Percentiles rank a stretch among this genome's conserved stretches.
Evolutionary conservation across 352 stramenopile genomes (phyloP).

Genomic region (Pythium rishiriense): DNA sequence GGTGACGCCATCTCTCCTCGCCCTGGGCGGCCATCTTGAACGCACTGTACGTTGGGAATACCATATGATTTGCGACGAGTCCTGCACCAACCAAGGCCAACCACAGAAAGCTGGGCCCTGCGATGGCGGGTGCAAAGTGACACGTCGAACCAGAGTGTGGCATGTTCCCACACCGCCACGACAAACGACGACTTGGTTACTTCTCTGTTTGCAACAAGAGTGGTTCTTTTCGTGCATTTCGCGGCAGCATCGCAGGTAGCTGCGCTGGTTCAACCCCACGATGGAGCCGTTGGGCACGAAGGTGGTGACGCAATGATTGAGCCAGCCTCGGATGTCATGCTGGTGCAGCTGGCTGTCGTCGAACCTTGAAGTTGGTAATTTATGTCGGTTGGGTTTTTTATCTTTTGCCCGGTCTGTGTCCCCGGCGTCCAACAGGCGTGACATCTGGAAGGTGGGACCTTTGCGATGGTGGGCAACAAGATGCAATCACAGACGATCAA

Average conservation of each 20-base stretch:
- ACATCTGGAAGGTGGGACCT: conserved; percentile 23
- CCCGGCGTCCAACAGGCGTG: conserved; percentile 18
- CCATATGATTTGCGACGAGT: not conserved
- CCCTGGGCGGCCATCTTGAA: not conserved
- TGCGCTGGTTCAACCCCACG: not conserved
- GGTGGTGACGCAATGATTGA: not conserved
- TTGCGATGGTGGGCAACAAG: not conserved
- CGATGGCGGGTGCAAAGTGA: not conserved
- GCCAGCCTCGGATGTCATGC: not conserved
- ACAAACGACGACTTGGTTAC: not conserved
- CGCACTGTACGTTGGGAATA: not conserved
- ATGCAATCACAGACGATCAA: conserved; percentile 7
- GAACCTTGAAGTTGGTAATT: conserved; percentile 29
- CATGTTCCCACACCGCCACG: not conserved
- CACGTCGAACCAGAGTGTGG: not conserved
- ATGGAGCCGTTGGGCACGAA: not conserved
- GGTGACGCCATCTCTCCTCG: not conserved
- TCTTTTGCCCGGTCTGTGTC: conserved; percentile 1
- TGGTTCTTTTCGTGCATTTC: not conserved
- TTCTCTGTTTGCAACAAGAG: not conserved
- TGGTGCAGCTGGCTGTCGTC: not conserved
- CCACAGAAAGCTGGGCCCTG: not conserved
- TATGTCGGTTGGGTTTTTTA: conserved; percentile 18
- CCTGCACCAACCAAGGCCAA: not conserved
- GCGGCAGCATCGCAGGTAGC: not conserved